These are phyloP conservation scores for Amorphotheca resinae DNA, from an alignment of 495 filamentous ascomycete genomes.

Conservation along the genomic window DNA sequence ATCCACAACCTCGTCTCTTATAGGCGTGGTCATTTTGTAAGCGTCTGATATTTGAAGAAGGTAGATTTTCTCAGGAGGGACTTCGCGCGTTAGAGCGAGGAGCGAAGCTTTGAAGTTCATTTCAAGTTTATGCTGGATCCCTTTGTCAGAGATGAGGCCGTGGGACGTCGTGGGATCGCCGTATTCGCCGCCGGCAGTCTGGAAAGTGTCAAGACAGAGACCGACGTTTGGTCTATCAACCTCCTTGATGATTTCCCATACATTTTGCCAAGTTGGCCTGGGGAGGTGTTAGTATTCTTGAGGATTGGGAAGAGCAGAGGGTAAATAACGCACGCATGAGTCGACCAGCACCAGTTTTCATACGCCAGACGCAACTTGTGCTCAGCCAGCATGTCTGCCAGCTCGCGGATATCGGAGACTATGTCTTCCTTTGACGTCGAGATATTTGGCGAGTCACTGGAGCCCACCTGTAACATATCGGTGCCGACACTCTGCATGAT, in stretches of 20 bases:
- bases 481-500: conserved; percentile 62
- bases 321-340: too few relatives aligned
- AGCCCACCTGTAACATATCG: conserved; percentile 64
- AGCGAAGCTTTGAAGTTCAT: conserved; percentile 40
- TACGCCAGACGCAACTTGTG: conserved; percentile 53
- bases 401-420: conserved; percentile 46
- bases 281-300: too few relatives aligned
- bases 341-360: conserved; percentile 81
- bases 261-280: conserved; percentile 53
- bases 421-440: conserved; percentile 35
- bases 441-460: conserved; percentile 43
- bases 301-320: too few relatives aligned
- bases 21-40: conserved; percentile 45
- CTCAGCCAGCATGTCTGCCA: conserved; percentile 49
- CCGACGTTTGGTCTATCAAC: conserved; percentile 56
- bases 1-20: conserved; percentile 31
- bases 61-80: conserved; percentile 63
- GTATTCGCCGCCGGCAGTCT: conserved; percentile 64
- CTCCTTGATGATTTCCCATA: conserved; percentile 51
- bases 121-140: conserved; percentile 30
- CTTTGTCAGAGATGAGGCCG: conserved; percentile 38
- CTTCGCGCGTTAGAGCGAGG: conserved; percentile 35
- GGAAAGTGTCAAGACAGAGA: conserved; percentile 74
- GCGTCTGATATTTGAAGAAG: conserved; percentile 70
- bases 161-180: conserved; percentile 57